phyloP scores from a whole-genome alignment of 1,284 basidiomycete species.

The Microbotryomycetes sp. region DNA sequence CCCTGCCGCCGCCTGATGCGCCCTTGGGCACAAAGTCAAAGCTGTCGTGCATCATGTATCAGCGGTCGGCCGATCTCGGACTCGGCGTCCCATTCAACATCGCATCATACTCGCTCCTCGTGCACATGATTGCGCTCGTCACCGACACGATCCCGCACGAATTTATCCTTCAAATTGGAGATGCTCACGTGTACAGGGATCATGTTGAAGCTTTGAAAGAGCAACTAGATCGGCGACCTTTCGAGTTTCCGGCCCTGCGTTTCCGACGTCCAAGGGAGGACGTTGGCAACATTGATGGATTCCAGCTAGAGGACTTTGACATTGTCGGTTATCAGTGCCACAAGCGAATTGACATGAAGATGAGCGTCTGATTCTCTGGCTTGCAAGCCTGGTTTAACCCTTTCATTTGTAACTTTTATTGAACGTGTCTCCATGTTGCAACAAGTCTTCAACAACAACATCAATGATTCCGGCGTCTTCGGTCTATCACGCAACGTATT shows the following conservation, averaged over 20 bases:
- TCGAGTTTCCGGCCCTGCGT: constrained; percentile 68
- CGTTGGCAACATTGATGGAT: constrained; percentile 62
- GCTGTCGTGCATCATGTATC: constrained; percentile 94
- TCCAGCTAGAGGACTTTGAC: constrained; percentile 70
- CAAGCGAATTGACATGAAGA: constrained; percentile 89
- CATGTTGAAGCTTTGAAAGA: constrained; percentile 78
- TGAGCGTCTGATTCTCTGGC: constrained; percentile 64
- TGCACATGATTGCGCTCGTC: constrained; percentile 90
- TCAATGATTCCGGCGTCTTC: neutral
- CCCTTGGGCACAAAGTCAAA: constrained; percentile 41
- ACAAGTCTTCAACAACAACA: neutral
- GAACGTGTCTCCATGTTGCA: neutral
- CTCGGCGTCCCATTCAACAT: constrained; percentile 99
- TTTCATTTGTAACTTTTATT: too few species aligned
- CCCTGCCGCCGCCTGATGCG: constrained; percentile 57
- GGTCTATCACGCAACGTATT: neutral
- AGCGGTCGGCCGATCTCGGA: constrained; percentile 92
- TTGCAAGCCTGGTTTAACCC: too few species aligned
- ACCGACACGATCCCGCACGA: constrained; percentile 80
- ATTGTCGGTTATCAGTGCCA: constrained; percentile 82
- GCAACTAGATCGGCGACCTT: constrained; percentile 72
- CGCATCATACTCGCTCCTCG: constrained; percentile 91
- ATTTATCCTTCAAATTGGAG: constrained; percentile 86
- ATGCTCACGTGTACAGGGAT: constrained; percentile 92
- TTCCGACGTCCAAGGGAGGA: constrained; percentile 60